Evolutionary conservation across 306 rosid genomes (phyloP), one percentile per base, ranked within the genome.

Genomic region (Lablab purpureus): DNA sequence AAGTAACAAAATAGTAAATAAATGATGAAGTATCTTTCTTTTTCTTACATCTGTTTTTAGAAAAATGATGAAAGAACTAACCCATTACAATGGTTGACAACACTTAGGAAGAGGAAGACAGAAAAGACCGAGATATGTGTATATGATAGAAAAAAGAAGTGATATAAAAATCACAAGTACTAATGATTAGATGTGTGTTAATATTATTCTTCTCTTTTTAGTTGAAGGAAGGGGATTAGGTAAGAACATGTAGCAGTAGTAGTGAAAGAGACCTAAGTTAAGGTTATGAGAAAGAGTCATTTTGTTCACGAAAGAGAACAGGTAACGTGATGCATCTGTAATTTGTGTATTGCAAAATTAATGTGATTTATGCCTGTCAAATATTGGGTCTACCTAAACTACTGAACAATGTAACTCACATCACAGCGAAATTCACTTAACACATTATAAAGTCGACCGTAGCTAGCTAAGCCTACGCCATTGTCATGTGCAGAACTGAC

Each of bases 401-500:
- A 81, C 15, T 55, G 54, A 45, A 54, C 37, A 30, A 71, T 47
- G 65, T n/a, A 67, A 17, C n/a, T 41, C 56, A 40, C 45, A 37
- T 37, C 1, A 37, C 2, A 52, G 43, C 14, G 21, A 51, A 66
- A 51, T 52, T 41, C 22, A 77, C 55, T 17, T 55, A 58, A 18
- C 43, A 32, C 63, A 56, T 68, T 70, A n/a, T n/a, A 46, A 83
- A 73, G 76, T 56, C 70, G 72, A 69, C 59, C 45, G 43, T 50
- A 63, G 54, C 66, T 40, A 66, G 36, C 60, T 25, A 52, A 75
- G 32, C 60, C 76, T 68, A 55, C 11, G 71, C 41, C 34, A 51
- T 69, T 60, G 84, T 60, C 85, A 81, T 85, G 82, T 82, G 84
- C 71, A 85, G 50, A 60, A 62, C 82, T 75, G 84, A 85, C 80